Evolutionary conservation across 768 basidiomycete genomes (phyloP), one percentile per base, ranked within the genome.

Genomic region (Galerina marginata): DNA sequence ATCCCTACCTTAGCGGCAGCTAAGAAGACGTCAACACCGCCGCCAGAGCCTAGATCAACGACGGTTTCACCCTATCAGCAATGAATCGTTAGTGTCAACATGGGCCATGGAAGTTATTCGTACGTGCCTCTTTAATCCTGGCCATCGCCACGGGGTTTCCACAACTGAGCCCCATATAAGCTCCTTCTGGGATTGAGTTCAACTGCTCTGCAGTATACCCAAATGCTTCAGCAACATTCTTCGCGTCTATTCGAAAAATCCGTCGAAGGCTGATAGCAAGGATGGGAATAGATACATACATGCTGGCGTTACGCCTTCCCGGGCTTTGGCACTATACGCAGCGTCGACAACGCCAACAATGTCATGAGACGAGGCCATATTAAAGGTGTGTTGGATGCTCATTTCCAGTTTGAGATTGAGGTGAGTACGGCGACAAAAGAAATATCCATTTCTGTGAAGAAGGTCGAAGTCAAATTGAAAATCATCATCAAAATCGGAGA

Each of bases 11-110:
- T 81, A 0, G 67, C 55, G 2, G 84, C 84, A 0, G 85, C 82
- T 9, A 86, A 75, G 51, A 88, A 79, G 33, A 87, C 75, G 61
- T 87, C 84, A 10, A 84, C 73, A 0, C 86, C 86, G 2, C 79
- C 83, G 1, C 86, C 85, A 2, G 79, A 84, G 7, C 86, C 86
- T 6, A 88, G 75, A 67, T 88, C 83, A 1, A 88, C 67, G 3
- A 86, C 79, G 0, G 67, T 74, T 70, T 88, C 86, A 46, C 86
- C 86, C 85, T 86, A 60, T 15, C 12, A 16, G 33, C n/a, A n/a
- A 33, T n/a, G 23, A 23, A 33, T 48, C 14, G 11, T 38, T 50
- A 15, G 15, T 29, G 45, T 26, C 14, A 14, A 7, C 10, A 10
- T 48, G 37, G 15, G 10, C 5, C n/a, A 26, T 9, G 15, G 49